Base-by-base conservation (phyloP, 495 filamentous ascomycete species). In the Penicillium taxi region DNA sequence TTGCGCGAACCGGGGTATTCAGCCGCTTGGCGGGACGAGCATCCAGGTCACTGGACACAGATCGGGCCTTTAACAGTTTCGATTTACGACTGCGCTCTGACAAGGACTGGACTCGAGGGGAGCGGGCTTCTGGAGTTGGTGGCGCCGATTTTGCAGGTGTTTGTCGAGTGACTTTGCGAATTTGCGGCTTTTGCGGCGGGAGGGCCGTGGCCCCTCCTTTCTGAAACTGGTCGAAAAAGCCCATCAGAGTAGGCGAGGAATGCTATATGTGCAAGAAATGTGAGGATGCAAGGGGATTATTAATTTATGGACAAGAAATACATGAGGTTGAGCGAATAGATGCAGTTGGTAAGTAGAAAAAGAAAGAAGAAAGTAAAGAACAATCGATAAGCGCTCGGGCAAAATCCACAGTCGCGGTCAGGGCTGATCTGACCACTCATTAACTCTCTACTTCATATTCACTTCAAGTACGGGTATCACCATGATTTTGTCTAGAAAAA, bases 211-310 rank as follows among this genome's bases (percentile, higher is more conserved):
- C 59, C 44, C 67, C 69, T 55, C 64, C 64, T 59, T 72, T 74
- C 34, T 74, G 71, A 37, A 75, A 59, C 45, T 72, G 67, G 48
- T 74, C 69, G 47, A 75, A 75, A 52, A 72, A 71, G 35, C 69
- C 70, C 71, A 74, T 74, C 37, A 45, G 40, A 27, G 28, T 15
- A 14, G 27, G 24, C 29, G 32, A 35, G 34, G 26, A 32, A 48
- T 45, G 29, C 21, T 32, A 24, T 22, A 43, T 53, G 48, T 58
- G 32, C 34, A 58, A 46, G 44, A 33, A 20, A 44, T 37, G 38
- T 18, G 42, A 7, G 18, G 46, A 52, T 39, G 34, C 29, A 52
- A 42, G 22, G 26, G n/a, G 27, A 24, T 27, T 9, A 42, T 41
- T 43, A 41, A 53, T 26, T 17, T 41, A 52, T 55, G 48, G 37